Conservation (phyloP, 495 filamentous ascomycete genomes). For the Podospora pseudoanserina region DNA sequence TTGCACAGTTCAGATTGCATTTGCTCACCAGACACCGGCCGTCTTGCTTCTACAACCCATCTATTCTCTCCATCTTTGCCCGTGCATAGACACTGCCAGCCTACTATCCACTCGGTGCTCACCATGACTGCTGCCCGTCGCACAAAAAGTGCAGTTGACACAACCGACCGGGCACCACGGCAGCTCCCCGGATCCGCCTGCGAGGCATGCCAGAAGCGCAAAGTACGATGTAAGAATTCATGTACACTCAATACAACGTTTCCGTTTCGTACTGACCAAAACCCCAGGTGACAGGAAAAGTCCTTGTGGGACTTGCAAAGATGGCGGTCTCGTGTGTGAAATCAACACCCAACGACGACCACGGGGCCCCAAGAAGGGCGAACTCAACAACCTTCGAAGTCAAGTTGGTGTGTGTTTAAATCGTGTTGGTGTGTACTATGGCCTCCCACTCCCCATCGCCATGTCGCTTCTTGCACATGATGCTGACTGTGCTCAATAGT, state of each 20-base stretch:
- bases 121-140: conserved; percentile 21
- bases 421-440: background rate
- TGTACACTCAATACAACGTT: background rate
- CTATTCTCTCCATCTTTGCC: background rate
- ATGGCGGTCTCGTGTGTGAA: conserved; percentile 47
- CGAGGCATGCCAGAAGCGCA: conserved; percentile 48
- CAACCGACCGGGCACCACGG: conserved; percentile 27
- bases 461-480: background rate
- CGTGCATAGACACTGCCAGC: no score
- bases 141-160: conserved; percentile 11
- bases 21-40: background rate
- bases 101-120: background rate
- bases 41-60: background rate
- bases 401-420: conserved; percentile 40
- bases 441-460: background rate
- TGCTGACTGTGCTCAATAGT: conserved; percentile 15
- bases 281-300: conserved; percentile 45
- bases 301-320: conserved; percentile 51
- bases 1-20: background rate
- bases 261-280: background rate
- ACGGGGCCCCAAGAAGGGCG: conserved; percentile 53
- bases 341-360: conserved; percentile 45
- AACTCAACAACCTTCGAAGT: conserved; percentile 48
- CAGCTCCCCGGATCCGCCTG: conserved; percentile 46
- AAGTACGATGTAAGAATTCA: conserved; percentile 38